Evolutionary conservation across 306 rosid species (phyloP).

Genomic region (Quercus berberidifolia): DNA sequence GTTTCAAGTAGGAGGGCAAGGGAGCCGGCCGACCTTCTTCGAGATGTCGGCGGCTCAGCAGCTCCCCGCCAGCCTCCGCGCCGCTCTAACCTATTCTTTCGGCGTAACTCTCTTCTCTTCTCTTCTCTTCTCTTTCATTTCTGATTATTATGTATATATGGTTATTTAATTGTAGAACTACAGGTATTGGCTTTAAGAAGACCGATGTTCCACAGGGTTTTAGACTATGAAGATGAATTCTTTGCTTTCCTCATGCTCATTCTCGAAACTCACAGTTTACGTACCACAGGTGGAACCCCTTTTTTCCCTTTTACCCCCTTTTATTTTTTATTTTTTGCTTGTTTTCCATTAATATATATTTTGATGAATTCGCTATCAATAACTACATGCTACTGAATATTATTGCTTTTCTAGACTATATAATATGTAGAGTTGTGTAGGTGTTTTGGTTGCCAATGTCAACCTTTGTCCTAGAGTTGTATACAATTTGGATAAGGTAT

Average conservation of each 20-base stretch:
- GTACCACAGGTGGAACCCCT: conserved; percentile 88
- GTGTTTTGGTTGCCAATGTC: too few species aligned
- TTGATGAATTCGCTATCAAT: neutral
- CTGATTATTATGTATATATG: neutral
- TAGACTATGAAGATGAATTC: conserved; percentile 86
- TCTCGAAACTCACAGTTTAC: conserved; percentile 81
- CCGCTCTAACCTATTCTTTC: conserved; percentile 79
- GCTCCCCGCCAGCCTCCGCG: conserved; percentile 91
- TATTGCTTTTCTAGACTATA: too few species aligned
- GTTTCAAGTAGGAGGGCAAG: conserved; percentile 98
- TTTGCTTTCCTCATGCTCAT: conserved; percentile 75
- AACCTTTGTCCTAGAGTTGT: too few species aligned
- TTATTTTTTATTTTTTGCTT: too few species aligned
- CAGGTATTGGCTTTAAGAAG: conserved; percentile 78
- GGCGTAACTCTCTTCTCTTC: conserved; percentile 49
- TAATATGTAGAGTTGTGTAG: too few species aligned
- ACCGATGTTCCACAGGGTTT: conserved; percentile 61
- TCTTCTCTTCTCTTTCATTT: neutral
- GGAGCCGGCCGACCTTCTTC: conserved; percentile 96
- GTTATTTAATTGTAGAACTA: neutral
- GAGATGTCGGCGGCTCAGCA: conserved; percentile 99
- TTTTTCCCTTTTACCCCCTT: too few species aligned
- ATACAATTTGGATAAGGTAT: too few species aligned
- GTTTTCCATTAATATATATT: too few species aligned
- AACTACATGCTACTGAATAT: too few species aligned